Evolutionary conservation across 345 rosid species (phyloP), one percentile per base, ranked within the genome.

Genomic region (Aethionema arabicum): DNA sequence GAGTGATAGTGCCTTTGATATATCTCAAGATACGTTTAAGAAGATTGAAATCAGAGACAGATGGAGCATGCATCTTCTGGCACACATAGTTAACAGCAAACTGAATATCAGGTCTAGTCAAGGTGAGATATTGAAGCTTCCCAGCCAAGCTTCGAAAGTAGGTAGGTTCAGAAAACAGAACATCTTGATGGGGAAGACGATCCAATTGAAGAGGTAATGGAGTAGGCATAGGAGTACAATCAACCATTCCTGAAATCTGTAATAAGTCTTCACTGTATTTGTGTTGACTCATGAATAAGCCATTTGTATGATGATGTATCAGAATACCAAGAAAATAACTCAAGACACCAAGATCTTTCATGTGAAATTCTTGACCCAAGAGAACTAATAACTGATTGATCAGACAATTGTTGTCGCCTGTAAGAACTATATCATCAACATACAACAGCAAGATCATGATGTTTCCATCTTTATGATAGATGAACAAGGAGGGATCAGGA

Each of bases 1-100:
- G n/a, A n/a, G n/a, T n/a, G n/a, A n/a, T n/a, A n/a, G n/a, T n/a
- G n/a, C n/a, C n/a, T n/a, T n/a, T n/a, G n/a, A n/a, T n/a, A n/a
- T n/a, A n/a, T n/a, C n/a, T n/a, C n/a, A n/a, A n/a, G n/a, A n/a
- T n/a, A 39, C 47, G 2, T 8, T 56, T 33, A 38, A 56, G 3
- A 0, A 56, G 0, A 0, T 1, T 0, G 4, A 56, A 40, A 2
- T 56, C 61, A 0, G 36, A 11, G 0, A 0, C 21, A 0, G 11
- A 21, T 0, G 47, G 61, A 0, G 61, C 8, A 4, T 56, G 36
- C 61, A 56, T 56, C 0, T 21, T 0, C 2, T 56, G 61, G 7
- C 47, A 39, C 0, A 56, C 9, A 3, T 38, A 11, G 0, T 56
- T 56, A 0, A 56, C 11, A 0, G 36, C 21, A 11, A 39, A 56